These are phyloP conservation scores for Osmanthus fragrans DNA, from an alignment of 257 asterid species.

Conservation along the genomic window DNA sequence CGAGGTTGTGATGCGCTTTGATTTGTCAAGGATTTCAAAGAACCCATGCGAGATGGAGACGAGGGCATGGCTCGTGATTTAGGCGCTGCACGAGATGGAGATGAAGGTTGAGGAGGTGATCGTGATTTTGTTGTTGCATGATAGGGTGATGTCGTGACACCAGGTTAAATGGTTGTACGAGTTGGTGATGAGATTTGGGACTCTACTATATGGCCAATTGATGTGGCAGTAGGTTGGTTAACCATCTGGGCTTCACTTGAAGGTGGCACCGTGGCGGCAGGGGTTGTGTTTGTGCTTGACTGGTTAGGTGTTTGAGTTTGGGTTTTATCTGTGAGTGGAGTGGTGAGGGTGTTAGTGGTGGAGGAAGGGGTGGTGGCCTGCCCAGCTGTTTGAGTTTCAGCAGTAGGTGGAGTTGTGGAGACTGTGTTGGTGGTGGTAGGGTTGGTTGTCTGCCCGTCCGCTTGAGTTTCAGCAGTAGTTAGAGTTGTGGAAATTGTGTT, in stretches of 20 bases:
- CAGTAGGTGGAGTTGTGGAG: slow-evolving; percentile 4
- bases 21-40: slow-evolving; percentile 31
- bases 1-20: slow-evolving; percentile 33
- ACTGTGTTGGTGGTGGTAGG: slow-evolving; percentile 1
- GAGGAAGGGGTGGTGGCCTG: slow-evolving; percentile 6
- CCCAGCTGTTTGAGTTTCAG: slow-evolving; percentile 20
- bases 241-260: slow-evolving; percentile 18
- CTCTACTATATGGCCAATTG: slow-evolving; percentile 22
- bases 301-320: slow-evolving; percentile 6
- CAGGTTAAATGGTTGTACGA: slow-evolving; percentile 27
- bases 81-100: slow-evolving; percentile 39
- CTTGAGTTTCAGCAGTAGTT: slow-evolving; percentile 15
- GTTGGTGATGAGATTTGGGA: slow-evolving; percentile 45
- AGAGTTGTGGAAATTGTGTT: no score
- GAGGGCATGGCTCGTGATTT: slow-evolving; percentile 32
- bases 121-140: slow-evolving; percentile 36
- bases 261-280: slow-evolving; percentile 23
- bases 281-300: background rate
- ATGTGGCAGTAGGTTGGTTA: slow-evolving; percentile 14
- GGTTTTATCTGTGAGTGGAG: slow-evolving; percentile 23
- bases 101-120: slow-evolving; percentile 47
- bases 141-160: slow-evolving; percentile 37
- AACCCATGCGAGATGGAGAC: slow-evolving; percentile 31
- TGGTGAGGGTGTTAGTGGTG: slow-evolving; percentile 17
- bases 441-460: slow-evolving; percentile 2